Conservation (phyloP, 345 rosid genomes). For the Eucalyptus pumila region DNA sequence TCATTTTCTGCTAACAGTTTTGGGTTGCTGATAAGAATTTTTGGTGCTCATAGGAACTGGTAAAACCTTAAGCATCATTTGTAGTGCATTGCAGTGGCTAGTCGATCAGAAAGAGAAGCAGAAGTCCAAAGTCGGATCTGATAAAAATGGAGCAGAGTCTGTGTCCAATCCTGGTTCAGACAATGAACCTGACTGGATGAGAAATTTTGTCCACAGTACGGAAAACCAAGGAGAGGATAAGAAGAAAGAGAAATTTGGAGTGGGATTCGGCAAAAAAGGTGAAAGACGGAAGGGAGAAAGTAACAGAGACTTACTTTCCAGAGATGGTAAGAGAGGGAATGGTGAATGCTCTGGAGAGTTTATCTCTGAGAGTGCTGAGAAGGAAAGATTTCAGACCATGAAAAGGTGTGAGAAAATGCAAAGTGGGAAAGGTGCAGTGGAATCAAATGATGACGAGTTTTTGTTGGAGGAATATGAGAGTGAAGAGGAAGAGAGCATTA, state of each 20-base stretch:
- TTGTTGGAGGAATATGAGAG: conserved; percentile 81
- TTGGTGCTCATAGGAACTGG: conserved; percentile 55
- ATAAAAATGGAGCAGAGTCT: not conserved
- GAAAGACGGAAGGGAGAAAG: conserved; percentile 10
- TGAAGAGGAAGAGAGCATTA: conserved; percentile 42
- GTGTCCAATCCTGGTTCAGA: conserved; percentile 11
- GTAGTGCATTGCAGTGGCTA: conserved; percentile 80
- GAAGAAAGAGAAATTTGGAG: not conserved
- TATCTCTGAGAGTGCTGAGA: conserved; percentile 1
- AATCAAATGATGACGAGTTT: conserved; percentile 45
- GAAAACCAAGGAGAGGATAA: conserved; percentile 5
- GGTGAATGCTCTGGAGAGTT: not conserved
- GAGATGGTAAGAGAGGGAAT: conserved; percentile 12
- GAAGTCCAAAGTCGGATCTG: conserved; percentile 4
- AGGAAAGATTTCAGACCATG: not conserved
- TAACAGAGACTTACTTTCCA: not conserved
- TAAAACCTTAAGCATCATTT: conserved; percentile 81
- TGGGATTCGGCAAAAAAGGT: not conserved
- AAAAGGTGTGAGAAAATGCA: not conserved
- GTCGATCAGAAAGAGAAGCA: conserved; percentile 38
- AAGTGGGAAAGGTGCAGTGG: conserved; percentile 14
- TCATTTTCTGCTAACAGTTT: not conserved
- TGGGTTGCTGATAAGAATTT: not conserved
- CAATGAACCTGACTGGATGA: conserved; percentile 89
- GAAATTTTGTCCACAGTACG: conserved; percentile 27